A percentile compares a stretch with the other conserved stretches of the same genome.
Conservation (phyloP, 345 rosid genomes). For the Eutrema heterophyllum region DNA sequence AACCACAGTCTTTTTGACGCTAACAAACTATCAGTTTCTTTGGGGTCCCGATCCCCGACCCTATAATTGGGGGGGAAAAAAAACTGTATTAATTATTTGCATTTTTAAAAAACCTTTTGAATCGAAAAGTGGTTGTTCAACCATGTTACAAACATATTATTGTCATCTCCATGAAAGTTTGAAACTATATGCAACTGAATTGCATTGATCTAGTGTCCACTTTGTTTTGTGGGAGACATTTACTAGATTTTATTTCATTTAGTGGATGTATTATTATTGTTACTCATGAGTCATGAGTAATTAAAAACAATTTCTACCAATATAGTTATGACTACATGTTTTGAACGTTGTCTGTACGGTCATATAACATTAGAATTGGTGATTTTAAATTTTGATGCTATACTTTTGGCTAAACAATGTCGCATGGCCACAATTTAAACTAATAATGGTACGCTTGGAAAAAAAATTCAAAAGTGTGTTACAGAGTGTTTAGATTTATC, state of each 20-base stretch:
- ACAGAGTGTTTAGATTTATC: too few relatives aligned
- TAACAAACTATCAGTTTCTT: constrained; percentile 9
- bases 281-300: not conserved
- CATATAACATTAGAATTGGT: not conserved
- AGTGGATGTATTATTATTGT: not conserved
- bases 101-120: not conserved
- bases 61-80: not conserved
- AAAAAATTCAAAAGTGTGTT: too few relatives aligned
- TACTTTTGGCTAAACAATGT: not conserved
- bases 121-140: not conserved
- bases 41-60: constrained; percentile 25
- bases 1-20: constrained; percentile 24
- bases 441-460: too few relatives aligned
- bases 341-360: not conserved
- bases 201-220: constrained; percentile 22
- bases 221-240: constrained; percentile 18
- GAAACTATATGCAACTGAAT: not conserved
- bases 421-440: not conserved
- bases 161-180: not conserved
- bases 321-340: not conserved
- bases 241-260: not conserved
- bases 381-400: not conserved
- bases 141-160: constrained; percentile 7
- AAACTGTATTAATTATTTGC: too few relatives aligned
- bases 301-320: not conserved